phyloP scores from a whole-genome alignment of 768 basidiomycete species.

The Lyophyllum semitale region DNA sequence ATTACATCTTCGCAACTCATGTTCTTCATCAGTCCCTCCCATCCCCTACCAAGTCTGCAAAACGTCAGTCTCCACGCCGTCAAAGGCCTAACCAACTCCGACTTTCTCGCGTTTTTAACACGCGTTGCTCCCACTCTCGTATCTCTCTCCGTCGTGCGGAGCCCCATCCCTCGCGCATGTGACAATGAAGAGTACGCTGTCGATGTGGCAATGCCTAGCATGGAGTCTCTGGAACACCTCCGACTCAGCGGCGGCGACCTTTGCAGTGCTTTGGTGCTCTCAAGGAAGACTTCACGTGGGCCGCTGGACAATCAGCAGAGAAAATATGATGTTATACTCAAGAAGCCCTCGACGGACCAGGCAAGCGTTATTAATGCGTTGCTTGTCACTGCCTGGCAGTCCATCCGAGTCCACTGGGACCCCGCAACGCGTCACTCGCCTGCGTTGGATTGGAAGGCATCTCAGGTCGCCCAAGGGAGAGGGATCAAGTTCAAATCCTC shows the following conservation, averaged over 20 bases:
- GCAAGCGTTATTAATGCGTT: constrained; percentile 4
- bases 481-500: background rate
- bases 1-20: no score
- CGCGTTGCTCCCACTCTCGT: constrained; percentile 10
- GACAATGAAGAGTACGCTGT: constrained; percentile 16
- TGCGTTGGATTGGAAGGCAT: background rate
- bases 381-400: constrained; percentile 7
- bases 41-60: background rate
- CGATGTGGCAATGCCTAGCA: constrained; percentile 8
- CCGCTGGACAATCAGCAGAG: background rate
- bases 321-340: background rate
- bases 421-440: background rate
- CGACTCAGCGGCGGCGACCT: constrained; percentile 1
- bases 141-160: constrained; percentile 3
- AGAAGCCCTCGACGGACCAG: background rate
- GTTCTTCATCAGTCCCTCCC: background rate
- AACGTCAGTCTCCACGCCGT: background rate
- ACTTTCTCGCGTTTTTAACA: constrained; percentile 7
- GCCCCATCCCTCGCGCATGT: constrained; percentile 5
- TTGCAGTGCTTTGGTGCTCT: background rate
- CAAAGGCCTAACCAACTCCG: constrained; percentile 9
- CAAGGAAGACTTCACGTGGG: background rate
- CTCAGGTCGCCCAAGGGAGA: background rate
- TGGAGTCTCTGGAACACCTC: constrained; percentile 6
- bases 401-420: background rate